These are phyloP conservation scores for Acephala macrosclerotiorum DNA, from an alignment of 2,329 filamentous ascomycete species.

Conservation along the genomic window DNA sequence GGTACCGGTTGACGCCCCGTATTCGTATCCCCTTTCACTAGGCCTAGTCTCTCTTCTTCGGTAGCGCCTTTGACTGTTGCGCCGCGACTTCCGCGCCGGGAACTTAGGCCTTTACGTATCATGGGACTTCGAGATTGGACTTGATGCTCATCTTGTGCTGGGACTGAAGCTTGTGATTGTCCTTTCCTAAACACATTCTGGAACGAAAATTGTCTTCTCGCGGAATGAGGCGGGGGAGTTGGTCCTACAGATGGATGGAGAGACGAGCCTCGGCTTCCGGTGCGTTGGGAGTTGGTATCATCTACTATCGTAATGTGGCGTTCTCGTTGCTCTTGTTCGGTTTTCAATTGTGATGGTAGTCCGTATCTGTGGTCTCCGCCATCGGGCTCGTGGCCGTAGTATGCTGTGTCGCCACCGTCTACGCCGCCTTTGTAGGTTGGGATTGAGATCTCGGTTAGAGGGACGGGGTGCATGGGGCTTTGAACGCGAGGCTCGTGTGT, in stretches of 20 bases:
- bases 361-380: conserved; percentile 54
- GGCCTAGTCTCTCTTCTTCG: conserved; percentile 82
- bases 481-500: conserved; percentile 47
- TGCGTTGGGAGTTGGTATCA: conserved; percentile 25
- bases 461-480: conserved; percentile 67
- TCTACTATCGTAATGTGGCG: conserved; percentile 58
- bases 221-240: conserved; percentile 64
- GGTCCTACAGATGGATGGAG: conserved; percentile 51
- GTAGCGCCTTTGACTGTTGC: conserved; percentile 62
- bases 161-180: conserved; percentile 13
- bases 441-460: conserved; percentile 66
- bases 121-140: conserved; percentile 45
- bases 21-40: conserved; percentile 76
- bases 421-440: conserved; percentile 52
- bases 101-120: conserved; percentile 46
- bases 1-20: conserved; percentile 25
- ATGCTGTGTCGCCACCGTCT: conserved; percentile 51
- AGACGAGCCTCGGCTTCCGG: conserved; percentile 33
- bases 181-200: conserved; percentile 73
- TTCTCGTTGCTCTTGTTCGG: conserved; percentile 51
- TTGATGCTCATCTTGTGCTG: conserved; percentile 25
- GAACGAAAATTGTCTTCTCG: conserved; percentile 88
- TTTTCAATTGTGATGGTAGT: conserved; percentile 51
- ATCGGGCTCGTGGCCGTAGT: conserved; percentile 44
- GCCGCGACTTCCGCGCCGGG: conserved; percentile 48